A percentile compares a stretch with the other conserved stretches of the same genome.
Conservation (phyloP, 108 stramenopile species). For the Cyclotella distinguenda region DNA sequence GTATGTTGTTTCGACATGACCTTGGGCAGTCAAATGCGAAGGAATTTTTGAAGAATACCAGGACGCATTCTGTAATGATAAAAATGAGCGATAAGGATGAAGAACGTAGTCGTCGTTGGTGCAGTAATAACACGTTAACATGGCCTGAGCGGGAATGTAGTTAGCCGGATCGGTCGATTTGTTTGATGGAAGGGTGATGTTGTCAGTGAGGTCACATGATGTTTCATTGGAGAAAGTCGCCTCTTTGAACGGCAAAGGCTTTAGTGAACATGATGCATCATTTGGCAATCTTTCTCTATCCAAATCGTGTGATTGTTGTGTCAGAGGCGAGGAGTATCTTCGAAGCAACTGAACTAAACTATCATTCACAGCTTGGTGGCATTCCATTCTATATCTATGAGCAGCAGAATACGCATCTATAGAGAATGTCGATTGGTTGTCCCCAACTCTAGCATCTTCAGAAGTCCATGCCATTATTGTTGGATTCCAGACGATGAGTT, state of each 20-base stretch:
- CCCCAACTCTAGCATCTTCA: slow-evolving; percentile 41
- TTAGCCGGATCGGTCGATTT: slow-evolving; percentile 24
- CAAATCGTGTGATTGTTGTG: neutral
- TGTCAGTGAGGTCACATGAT: no score
- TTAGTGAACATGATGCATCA: neutral
- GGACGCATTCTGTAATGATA: slow-evolving; percentile 9
- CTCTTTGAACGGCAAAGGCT: slow-evolving; percentile 15
- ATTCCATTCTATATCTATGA: neutral
- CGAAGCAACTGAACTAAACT: slow-evolving; percentile 29
- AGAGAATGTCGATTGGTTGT: slow-evolving; percentile 16
- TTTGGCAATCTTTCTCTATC: neutral
- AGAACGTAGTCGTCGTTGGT: slow-evolving; percentile 54
- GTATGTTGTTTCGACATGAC: no score
- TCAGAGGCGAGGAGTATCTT: slow-evolving; percentile 28
- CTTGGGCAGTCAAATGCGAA: no score
- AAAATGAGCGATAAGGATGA: slow-evolving; percentile 24
- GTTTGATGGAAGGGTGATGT: slow-evolving; percentile 11
- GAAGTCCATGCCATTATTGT: slow-evolving; percentile 16
- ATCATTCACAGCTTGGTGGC: neutral
- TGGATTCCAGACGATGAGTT: slow-evolving; percentile 44
- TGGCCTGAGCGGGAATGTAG: slow-evolving; percentile 68
- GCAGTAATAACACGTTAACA: slow-evolving; percentile 80
- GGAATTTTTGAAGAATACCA: slow-evolving; percentile 36
- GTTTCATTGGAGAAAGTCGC: neutral
- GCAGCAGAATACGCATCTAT: slow-evolving; percentile 3